Conservation (phyloP, 108 stramenopile genomes). For the Nitzschia inconspicua region DNA sequence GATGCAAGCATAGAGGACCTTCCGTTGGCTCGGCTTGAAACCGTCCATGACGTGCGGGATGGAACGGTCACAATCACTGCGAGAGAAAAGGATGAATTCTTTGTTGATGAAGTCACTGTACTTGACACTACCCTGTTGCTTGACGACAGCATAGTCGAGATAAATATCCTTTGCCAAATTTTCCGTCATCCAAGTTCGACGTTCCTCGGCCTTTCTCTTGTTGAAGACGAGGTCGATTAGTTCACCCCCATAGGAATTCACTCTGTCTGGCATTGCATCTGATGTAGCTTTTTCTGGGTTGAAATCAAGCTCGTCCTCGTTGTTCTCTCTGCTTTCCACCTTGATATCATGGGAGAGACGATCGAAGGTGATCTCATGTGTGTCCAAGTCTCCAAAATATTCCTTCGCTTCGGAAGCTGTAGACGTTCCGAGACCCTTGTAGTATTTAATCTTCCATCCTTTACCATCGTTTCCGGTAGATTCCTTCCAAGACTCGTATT, state of each 20-base stretch:
- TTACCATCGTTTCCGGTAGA: conserved; percentile 83
- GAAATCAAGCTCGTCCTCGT: conserved; percentile 15
- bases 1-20: conserved; percentile 98
- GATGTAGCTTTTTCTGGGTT: conserved; percentile 9
- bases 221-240: conserved; percentile 98
- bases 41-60: conserved; percentile 97
- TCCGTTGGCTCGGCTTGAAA: conserved; percentile 98
- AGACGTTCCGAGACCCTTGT: conserved; percentile 98
- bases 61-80: conserved; percentile 90
- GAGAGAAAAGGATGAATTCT: conserved; percentile 96
- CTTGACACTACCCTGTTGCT: conserved; percentile 57
- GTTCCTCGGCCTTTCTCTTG: conserved; percentile 92
- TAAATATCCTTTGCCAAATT: conserved; percentile 75
- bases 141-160: conserved; percentile 79
- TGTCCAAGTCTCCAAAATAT: conserved; percentile 75
- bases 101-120: conserved; percentile 95
- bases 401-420: conserved; percentile 94
- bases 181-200: conserved; percentile 90
- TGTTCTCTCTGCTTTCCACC: conserved; percentile 32
- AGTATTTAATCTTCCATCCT: conserved; percentile 97
- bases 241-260: conserved; percentile 54
- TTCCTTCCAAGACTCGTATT: conserved; percentile 94
- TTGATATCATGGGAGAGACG: conserved; percentile 48
- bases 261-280: conserved; percentile 2
- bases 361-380: conserved; percentile 71